Evolutionary conservation across 148 eudicot genomes (phyloP), one percentile per base, ranked within the genome.

Genomic region (Beta vulgaris): DNA sequence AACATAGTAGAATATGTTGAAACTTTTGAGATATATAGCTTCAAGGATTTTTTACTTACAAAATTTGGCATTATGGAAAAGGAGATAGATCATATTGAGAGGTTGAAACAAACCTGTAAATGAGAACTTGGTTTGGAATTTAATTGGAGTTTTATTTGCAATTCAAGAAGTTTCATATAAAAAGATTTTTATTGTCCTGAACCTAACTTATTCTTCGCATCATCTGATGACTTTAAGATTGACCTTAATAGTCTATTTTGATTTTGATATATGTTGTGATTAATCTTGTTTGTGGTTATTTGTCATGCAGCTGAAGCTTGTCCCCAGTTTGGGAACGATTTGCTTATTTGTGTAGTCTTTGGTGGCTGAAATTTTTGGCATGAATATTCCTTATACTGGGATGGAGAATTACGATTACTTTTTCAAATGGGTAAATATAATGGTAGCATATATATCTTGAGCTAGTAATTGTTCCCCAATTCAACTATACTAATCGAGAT

Each of bases 301-400:
- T 78, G 55, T 63, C 59, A 73, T 81, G 64, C 90, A 89, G 93
- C 81, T 89, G 75, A 91, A 89, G 82, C 89, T 89, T 57, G 87
- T 89, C 76, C 70, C 87, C 53, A 89, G 89, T 73, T 76, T 91
- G 0, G 93, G 89, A 73, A 89, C 93, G 16, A 88, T 89, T 68
- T 75, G 82, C 69, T 75, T 89, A 57, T 82, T 91, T 3, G 76
- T 89, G n/a, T 89, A 81, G 60, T 83, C 93, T 2, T 76, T 89
- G 83, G 83, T 87, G 49, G 84, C 91, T 51, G 93, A 80, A 69
- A 87, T 89, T 69, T 89, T 89, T 69, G 93, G 93, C 32, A 86
- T 89, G 93, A 89, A 89, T 69, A 87, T 89, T 49, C 93, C 93
- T 18, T 89, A 87, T 57, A 58, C 82, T 5, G 87, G 93, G 93